Evolutionary conservation across 176 grass and related monocot genomes (phyloP), one percentile per base, ranked within the genome.

Genomic region (Avena atlantica): DNA sequence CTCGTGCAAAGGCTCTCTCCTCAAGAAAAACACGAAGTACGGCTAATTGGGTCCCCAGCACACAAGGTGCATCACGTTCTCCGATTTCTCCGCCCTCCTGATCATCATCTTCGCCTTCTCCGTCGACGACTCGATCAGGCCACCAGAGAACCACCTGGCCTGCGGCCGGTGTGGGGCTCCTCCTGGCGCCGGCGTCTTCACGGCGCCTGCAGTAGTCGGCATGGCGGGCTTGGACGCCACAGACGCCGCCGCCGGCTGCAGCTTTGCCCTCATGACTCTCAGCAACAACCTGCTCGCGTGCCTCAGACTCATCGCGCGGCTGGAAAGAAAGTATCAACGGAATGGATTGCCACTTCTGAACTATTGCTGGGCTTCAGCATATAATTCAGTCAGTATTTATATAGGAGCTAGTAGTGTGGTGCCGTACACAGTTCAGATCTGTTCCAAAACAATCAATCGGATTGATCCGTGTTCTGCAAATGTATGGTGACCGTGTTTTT

Each of bases 31-130:
- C 2, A 81, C 29, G 2, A 31, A 2, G 11, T 15, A 15, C 6
- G 12, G 13, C 55, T 75, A 93, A 29, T 45, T 88, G 55, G 85
- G 82, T 44, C 88, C 91, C 88, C 91, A 90, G 14, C 91, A 93
- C 15, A 93, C 29, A 37, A 93, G 88, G 3, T 83, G 77, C 91
- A 85, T 61, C 4, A 72, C 81, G 14, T 67, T 88, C 49, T 90
- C 85, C 25, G 82, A 86, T 66, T 88, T 93, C 81, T 83, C 78
- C 4, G 64, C 78, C 20, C 21, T 70, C 70, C 25, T 53, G 21
- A 31, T 2, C 29, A 17, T 72, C 84, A 68, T 80, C 85, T 49
- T 78, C 4, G 80, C 25, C 45, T 66, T 52, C 70, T 87, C 70
- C 6, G 76, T 37, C 29, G 29, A 31, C 40, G 81, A 37, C 44